A percentile compares a stretch with the other conserved stretches of the same genome.
Evolutionary conservation across 1,139 yeast species (phyloP).

Genomic region (Sugiyamaella castrensis): DNA sequence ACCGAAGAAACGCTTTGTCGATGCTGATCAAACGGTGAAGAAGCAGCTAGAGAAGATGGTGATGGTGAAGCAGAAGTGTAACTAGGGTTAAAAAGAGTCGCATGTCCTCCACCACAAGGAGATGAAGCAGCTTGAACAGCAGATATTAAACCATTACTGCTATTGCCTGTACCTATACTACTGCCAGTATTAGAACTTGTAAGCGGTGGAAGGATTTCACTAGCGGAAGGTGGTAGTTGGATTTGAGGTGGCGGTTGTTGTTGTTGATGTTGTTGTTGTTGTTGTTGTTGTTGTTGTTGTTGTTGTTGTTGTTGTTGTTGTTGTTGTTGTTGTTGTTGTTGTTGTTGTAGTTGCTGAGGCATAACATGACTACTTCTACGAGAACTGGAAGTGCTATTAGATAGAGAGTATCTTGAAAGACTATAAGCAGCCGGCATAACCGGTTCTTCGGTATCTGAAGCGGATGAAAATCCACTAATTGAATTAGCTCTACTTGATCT

Average conservation of each 20-base stretch:
- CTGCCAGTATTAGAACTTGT: background rate
- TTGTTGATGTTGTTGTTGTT: slow-evolving; percentile 10
- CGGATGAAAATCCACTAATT: slow-evolving; percentile 30
- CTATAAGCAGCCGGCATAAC: slow-evolving; percentile 27
- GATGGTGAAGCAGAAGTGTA: slow-evolving; percentile 16
- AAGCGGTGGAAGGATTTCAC: slow-evolving; percentile 4
- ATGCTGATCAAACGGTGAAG: slow-evolving; percentile 10
- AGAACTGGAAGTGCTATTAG: slow-evolving; percentile 28
- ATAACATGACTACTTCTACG: slow-evolving; percentile 32
- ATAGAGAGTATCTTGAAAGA: slow-evolving; percentile 32
- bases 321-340: slow-evolving; percentile 11
- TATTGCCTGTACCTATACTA: no score
- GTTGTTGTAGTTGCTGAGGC: slow-evolving; percentile 18
- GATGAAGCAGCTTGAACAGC: background rate
- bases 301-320: slow-evolving; percentile 10
- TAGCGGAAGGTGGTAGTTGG: no score
- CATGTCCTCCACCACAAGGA: background rate
- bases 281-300: slow-evolving; percentile 12
- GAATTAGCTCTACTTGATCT: slow-evolving; percentile 27
- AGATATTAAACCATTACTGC: no score
- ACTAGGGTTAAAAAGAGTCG: slow-evolving; percentile 17
- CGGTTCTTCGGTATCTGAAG: slow-evolving; percentile 35
- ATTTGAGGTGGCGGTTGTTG: slow-evolving; percentile 9
- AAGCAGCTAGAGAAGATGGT: slow-evolving; percentile 15
- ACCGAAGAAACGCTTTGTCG: slow-evolving; percentile 15